Conservation (phyloP, 2,329 filamentous ascomycete genomes). For the Colletotrichum gigasporum region DNA sequence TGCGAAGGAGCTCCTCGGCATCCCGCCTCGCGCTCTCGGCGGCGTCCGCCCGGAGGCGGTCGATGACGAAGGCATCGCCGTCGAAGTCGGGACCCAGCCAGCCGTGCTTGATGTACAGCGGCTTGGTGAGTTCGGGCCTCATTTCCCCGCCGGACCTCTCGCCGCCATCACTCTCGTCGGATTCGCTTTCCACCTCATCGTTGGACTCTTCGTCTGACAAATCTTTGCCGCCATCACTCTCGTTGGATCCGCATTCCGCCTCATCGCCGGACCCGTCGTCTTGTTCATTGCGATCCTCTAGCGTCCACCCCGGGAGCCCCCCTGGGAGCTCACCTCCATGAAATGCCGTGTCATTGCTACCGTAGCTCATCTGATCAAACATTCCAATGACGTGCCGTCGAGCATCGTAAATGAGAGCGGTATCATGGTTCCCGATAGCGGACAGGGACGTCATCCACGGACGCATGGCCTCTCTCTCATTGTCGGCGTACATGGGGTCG, state of each 20-base stretch:
- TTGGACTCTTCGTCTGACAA: too few relatives aligned
- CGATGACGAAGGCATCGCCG: slow-evolving; percentile 33
- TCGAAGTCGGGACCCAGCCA: slow-evolving; percentile 35
- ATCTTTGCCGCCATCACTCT: too few relatives aligned
- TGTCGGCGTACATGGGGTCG: slow-evolving; percentile 31
- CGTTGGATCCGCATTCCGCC: too few relatives aligned
- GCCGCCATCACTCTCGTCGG: slow-evolving; percentile 29
- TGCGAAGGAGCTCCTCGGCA: not conserved
- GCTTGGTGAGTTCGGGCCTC: slow-evolving; percentile 10
- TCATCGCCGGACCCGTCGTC: too few relatives aligned
- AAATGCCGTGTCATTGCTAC: slow-evolving; percentile 9
- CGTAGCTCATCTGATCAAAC: slow-evolving; percentile 18
- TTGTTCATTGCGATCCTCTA: too few relatives aligned
- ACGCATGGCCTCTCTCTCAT: slow-evolving; percentile 37
- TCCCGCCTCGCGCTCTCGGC: not conserved
- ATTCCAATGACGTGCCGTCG: slow-evolving; percentile 37
- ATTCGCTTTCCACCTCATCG: slow-evolving; percentile 32
- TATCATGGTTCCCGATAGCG: slow-evolving; percentile 36
- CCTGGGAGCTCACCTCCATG: not conserved
- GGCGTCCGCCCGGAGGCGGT: slow-evolving; percentile 6
- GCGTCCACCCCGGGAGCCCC: too few relatives aligned
- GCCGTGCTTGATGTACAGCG: slow-evolving; percentile 34
- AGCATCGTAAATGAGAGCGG: slow-evolving; percentile 40
- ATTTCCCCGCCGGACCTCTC: slow-evolving; percentile 9
- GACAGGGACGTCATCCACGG: slow-evolving; percentile 42